Percentiles rank a stretch among this genome's conserved stretches.
Evolutionary conservation across 352 stramenopile genomes (phyloP).

Genomic region (Plasmopara muralis): DNA sequence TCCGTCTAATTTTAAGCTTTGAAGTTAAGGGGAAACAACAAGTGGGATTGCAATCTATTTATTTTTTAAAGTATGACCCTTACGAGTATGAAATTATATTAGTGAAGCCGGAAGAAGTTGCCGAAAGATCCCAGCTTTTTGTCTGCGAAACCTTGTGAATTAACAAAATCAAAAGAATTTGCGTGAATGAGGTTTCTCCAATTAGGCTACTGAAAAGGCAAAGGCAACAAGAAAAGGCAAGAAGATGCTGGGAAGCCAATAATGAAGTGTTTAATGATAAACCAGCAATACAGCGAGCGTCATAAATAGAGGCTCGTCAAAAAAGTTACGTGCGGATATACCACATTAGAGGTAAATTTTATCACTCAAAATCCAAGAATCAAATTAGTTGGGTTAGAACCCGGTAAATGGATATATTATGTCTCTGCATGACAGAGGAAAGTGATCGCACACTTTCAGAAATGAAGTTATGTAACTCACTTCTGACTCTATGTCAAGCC

Average conservation of each 20-base stretch:
- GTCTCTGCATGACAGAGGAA: too few relatives aligned
- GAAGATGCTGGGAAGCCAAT: neutral
- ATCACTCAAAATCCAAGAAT: neutral
- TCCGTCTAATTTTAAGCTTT: neutral
- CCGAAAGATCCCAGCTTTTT: neutral
- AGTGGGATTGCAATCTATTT: neutral
- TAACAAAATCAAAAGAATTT: neutral
- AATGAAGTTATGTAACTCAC: too few relatives aligned
- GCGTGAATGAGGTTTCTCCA: neutral
- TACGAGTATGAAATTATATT: constrained; percentile 1
- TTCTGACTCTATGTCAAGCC: too few relatives aligned
- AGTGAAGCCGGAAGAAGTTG: neutral
- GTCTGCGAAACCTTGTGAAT: neutral
- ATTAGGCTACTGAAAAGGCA: neutral
- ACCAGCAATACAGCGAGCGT: neutral
- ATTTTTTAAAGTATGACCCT: neutral
- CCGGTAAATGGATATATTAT: too few relatives aligned
- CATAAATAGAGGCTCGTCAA: neutral
- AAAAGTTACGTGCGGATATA: neutral
- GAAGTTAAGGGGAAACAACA: neutral
- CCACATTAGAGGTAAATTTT: neutral
- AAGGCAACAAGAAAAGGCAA: neutral
- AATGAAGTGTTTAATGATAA: neutral
- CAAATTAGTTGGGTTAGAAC: neutral
- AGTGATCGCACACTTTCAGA: too few relatives aligned